phyloP scores from a whole-genome alignment of 2,329 filamentous ascomycete species.

The Sarocladium oryzae region DNA sequence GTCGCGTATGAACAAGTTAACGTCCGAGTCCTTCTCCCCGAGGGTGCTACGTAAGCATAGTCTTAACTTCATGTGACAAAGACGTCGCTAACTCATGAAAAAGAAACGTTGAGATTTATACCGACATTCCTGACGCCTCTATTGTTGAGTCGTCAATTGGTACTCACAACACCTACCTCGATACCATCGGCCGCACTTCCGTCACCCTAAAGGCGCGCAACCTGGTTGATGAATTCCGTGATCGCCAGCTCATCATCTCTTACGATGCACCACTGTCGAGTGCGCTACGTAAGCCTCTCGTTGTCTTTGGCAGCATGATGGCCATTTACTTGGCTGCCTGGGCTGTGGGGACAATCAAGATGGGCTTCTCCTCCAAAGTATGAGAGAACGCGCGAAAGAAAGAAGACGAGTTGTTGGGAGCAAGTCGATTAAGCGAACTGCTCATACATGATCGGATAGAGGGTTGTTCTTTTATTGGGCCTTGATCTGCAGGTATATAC shows the following conservation, averaged over 20 bases:
- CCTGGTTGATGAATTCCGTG: constrained; percentile 82
- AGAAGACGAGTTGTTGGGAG: neutral
- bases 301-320: constrained; percentile 68
- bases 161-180: constrained; percentile 84
- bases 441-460: neutral
- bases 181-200: constrained; percentile 81
- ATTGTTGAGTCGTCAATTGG: constrained; percentile 53
- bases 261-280: constrained; percentile 78
- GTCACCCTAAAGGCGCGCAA: constrained; percentile 77
- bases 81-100: constrained; percentile 21
- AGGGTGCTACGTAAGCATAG: constrained; percentile 71
- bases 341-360: constrained; percentile 70
- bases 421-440: neutral
- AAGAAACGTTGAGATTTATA: constrained; percentile 74
- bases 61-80: neutral
- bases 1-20: constrained; percentile 78
- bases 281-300: constrained; percentile 76
- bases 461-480: neutral
- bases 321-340: constrained; percentile 70
- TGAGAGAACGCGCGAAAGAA: neutral
- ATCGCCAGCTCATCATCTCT: constrained; percentile 74
- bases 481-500: constrained; percentile 1
- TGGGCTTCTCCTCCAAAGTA: constrained; percentile 59
- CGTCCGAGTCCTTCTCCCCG: constrained; percentile 78
- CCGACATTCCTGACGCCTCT: constrained; percentile 58